Percentiles rank a stretch among this genome's conserved stretches.
phyloP scores from a whole-genome alignment of 208 protist species.

The Tetramitus jugosus region DNA sequence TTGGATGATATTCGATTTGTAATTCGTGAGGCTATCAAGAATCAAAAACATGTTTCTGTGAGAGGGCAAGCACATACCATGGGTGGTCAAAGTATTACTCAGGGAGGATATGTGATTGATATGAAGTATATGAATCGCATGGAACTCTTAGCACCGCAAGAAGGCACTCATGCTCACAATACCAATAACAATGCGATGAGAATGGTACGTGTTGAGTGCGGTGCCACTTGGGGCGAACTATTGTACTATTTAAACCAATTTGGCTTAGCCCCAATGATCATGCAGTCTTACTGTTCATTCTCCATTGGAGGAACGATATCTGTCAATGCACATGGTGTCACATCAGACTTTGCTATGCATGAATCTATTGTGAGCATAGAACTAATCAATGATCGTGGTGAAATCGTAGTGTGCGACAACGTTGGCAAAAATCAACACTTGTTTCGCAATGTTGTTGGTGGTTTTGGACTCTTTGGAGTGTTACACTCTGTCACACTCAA shows the following conservation, averaged over 20 bases:
- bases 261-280: slow-evolving; percentile 38
- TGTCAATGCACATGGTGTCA: slow-evolving; percentile 51
- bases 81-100: slow-evolving; percentile 38
- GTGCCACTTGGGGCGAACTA: slow-evolving; percentile 42
- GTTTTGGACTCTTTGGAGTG: slow-evolving; percentile 49
- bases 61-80: slow-evolving; percentile 41
- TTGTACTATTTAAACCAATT: slow-evolving; percentile 41
- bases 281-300: slow-evolving; percentile 48
- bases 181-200: slow-evolving; percentile 20
- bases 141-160: too few species aligned
- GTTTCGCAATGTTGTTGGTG: slow-evolving; percentile 30
- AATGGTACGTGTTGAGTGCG: slow-evolving; percentile 32
- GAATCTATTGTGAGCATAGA: slow-evolving; percentile 35
- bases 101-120: slow-evolving; percentile 38
- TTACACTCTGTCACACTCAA: slow-evolving; percentile 34
- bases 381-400: slow-evolving; percentile 35
- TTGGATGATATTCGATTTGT: slow-evolving; percentile 33
- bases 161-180: background rate
- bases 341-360: slow-evolving; percentile 36
- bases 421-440: slow-evolving; percentile 36
- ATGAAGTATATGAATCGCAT: slow-evolving; percentile 35
- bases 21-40: slow-evolving; percentile 19
- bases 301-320: slow-evolving; percentile 42
- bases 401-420: slow-evolving; percentile 28
- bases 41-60: slow-evolving; percentile 25